phyloP scores from a whole-genome alignment of 2,329 filamentous ascomycete species.

The Verruconis gallopava region DNA sequence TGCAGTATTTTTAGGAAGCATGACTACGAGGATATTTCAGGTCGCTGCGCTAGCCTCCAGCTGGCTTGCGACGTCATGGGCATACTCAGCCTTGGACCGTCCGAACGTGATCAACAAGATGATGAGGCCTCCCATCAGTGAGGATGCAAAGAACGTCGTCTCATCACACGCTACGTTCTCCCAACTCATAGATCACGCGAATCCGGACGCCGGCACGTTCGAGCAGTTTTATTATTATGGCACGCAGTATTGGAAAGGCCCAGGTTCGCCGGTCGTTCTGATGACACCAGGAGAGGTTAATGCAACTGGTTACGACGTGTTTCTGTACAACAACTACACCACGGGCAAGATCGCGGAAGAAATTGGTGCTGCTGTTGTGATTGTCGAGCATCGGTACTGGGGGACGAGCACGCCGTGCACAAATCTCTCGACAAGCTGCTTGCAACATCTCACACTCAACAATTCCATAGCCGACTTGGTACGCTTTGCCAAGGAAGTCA shows the following conservation, averaged over 20 bases:
- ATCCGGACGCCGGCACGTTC: slow-evolving; percentile 43
- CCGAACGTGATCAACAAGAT: slow-evolving; percentile 5
- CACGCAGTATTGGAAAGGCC: slow-evolving; percentile 38
- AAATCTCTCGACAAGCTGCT: slow-evolving; percentile 37
- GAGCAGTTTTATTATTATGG: slow-evolving; percentile 42
- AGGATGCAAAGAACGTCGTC: neutral
- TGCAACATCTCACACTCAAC: slow-evolving; percentile 41
- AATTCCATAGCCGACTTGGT: slow-evolving; percentile 42
- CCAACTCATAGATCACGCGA: slow-evolving; percentile 46
- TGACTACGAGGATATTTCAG: too few relatives aligned
- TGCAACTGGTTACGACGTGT: slow-evolving; percentile 35
- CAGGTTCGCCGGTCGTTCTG: slow-evolving; percentile 41
- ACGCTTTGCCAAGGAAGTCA: slow-evolving; percentile 40
- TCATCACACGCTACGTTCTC: slow-evolving; percentile 27
- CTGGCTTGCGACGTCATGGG: too few relatives aligned
- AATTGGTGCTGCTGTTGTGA: slow-evolving; percentile 40
- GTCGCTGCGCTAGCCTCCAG: too few relatives aligned
- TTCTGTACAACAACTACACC: slow-evolving; percentile 37
- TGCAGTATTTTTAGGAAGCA: too few relatives aligned
- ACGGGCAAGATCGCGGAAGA: slow-evolving; percentile 36
- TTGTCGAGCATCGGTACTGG: slow-evolving; percentile 49
- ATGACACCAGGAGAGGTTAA: slow-evolving; percentile 41
- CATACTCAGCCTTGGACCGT: neutral
- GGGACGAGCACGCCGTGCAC: slow-evolving; percentile 42
- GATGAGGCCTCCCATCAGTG: neutral